Evolutionary conservation across 495 filamentous ascomycete genomes (phyloP).

Genomic region (Aspergillus haitiensis): DNA sequence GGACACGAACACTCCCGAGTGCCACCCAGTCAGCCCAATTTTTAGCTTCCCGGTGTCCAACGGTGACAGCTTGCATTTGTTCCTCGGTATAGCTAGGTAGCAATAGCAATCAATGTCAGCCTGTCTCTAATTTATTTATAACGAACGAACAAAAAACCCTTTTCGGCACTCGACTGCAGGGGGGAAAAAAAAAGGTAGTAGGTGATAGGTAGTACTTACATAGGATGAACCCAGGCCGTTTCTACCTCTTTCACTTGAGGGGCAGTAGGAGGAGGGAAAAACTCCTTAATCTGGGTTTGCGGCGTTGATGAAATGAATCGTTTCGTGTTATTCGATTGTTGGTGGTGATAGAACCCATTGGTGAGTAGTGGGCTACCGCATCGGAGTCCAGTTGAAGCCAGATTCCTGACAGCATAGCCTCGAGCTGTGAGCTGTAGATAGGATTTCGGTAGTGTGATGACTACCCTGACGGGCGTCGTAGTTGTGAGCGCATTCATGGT

Average conservation of each 20-base stretch:
- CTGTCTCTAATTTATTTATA: neutral
- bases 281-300: slow-evolving; percentile 39
- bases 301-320: slow-evolving; percentile 42
- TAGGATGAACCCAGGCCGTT: slow-evolving; percentile 44
- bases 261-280: slow-evolving; percentile 39
- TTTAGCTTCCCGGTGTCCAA: slow-evolving; percentile 67
- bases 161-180: neutral
- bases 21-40: slow-evolving; percentile 70
- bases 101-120: slow-evolving; percentile 12
- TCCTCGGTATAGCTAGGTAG: slow-evolving; percentile 56
- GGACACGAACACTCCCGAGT: slow-evolving; percentile 57
- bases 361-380: slow-evolving; percentile 21
- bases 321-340: slow-evolving; percentile 23
- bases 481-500: slow-evolving; percentile 32
- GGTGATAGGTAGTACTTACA: slow-evolving; percentile 41
- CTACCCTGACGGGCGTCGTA: slow-evolving; percentile 36
- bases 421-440: slow-evolving; percentile 31
- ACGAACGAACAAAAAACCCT: neutral
- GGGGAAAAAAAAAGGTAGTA: neutral
- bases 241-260: slow-evolving; percentile 39
- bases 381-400: slow-evolving; percentile 25
- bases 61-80: slow-evolving; percentile 61
- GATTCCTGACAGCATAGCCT: slow-evolving; percentile 29
- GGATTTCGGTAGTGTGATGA: slow-evolving; percentile 29
- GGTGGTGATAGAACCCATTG: slow-evolving; percentile 18